These are phyloP conservation scores for Acanthamoeba healyi DNA, from an alignment of 208 protist genomes.

Conservation along the genomic window DNA sequence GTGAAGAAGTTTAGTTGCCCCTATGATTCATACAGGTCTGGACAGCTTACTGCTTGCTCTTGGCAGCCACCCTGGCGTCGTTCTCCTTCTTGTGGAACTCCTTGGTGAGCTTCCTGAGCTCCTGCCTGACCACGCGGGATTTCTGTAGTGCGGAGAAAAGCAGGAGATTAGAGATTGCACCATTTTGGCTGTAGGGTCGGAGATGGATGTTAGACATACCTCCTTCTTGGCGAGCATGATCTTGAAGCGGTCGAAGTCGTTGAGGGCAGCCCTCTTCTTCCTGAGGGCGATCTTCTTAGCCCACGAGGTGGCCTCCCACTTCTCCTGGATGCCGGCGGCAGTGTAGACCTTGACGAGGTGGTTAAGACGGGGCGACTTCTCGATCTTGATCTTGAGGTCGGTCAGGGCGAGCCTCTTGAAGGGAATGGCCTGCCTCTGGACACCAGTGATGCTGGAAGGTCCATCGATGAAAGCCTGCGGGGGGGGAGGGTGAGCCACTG, in stretches of 20 bases:
- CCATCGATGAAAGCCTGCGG: constrained; percentile 82
- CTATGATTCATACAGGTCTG: no score
- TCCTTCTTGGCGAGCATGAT: constrained; percentile 77
- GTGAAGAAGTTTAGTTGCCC: no score
- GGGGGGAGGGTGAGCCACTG: no score
- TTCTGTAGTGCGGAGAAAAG: constrained; percentile 51
- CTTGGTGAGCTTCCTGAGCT: constrained; percentile 36
- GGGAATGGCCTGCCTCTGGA: constrained; percentile 79
- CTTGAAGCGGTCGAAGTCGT: constrained; percentile 85
- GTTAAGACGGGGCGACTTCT: constrained; percentile 18
- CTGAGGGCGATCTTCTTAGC: constrained; percentile 75
- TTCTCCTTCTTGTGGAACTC: constrained; percentile 12
- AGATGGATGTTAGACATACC: background rate
- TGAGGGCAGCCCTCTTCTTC: constrained; percentile 71
- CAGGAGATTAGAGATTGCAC: background rate
- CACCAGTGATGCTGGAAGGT: constrained; percentile 77
- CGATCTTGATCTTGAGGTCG: constrained; percentile 74
- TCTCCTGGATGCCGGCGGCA: constrained; percentile 34
- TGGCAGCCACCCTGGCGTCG: background rate
- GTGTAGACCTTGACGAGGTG: constrained; percentile 65
- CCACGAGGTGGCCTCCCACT: constrained; percentile 80
- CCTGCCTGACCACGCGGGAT: constrained; percentile 49
- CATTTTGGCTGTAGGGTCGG: background rate
- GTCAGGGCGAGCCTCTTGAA: constrained; percentile 83
- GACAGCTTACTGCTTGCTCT: constrained; percentile 37